These are phyloP conservation scores for Puccinellia tenuiflora DNA, from an alignment of 176 grass and related monocot genomes.

Conservation along the genomic window DNA sequence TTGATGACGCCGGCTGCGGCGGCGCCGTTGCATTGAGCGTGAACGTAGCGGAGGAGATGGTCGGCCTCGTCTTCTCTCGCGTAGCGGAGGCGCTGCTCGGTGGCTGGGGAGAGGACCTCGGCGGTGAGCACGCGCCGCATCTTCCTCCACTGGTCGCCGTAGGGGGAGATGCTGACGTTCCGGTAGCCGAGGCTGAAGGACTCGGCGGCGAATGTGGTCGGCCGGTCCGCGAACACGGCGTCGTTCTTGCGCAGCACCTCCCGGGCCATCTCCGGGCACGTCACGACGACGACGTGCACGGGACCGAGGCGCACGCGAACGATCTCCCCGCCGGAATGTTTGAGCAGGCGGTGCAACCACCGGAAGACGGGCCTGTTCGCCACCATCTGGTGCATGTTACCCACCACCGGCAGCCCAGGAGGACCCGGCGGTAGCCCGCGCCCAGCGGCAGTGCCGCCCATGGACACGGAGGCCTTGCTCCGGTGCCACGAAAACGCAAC, in stretches of 20 bases:
- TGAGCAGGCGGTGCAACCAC: slow-evolving; percentile 41
- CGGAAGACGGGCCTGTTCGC: slow-evolving; percentile 34
- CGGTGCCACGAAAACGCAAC: not conserved
- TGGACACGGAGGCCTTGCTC: not conserved
- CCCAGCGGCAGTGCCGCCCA: not conserved
- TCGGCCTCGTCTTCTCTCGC: slow-evolving; percentile 32
- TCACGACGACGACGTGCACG: slow-evolving; percentile 36
- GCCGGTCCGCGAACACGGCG: slow-evolving; percentile 41
- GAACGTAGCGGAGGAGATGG: slow-evolving; percentile 32
- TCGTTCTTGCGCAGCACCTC: slow-evolving; percentile 58
- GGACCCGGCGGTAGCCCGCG: slow-evolving; percentile 37
- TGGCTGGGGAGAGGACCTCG: slow-evolving; percentile 27
- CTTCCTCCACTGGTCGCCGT: slow-evolving; percentile 62
- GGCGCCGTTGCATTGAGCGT: not conserved
- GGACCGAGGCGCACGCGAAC: slow-evolving; percentile 40
- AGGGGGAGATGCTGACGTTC: slow-evolving; percentile 27
- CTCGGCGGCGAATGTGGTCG: slow-evolving; percentile 36
- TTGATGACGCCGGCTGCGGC: not conserved
- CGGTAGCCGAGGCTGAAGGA: slow-evolving; percentile 31
- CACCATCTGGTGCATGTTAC: slow-evolving; percentile 43
- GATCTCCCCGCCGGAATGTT: slow-evolving; percentile 23
- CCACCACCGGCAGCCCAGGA: slow-evolving; percentile 19
- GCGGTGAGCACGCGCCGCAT: slow-evolving; percentile 46
- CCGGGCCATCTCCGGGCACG: slow-evolving; percentile 30
- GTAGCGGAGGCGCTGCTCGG: slow-evolving; percentile 4